These are phyloP conservation scores for Pholiota molesta DNA, from an alignment of 768 basidiomycete species.

Conservation along the genomic window DNA sequence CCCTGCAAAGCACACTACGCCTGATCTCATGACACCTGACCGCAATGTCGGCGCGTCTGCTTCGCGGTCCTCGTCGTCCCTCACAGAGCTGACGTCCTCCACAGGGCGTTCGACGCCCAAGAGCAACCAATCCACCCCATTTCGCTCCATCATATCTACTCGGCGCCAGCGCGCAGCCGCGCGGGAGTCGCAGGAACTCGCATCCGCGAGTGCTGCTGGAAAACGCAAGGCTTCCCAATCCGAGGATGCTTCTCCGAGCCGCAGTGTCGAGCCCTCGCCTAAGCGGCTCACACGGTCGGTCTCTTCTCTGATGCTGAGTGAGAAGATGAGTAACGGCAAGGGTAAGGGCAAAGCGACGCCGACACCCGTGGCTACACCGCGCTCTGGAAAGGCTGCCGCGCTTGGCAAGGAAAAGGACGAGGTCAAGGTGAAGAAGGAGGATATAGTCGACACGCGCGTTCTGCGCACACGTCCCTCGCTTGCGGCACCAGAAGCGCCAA, in stretches of 20 bases:
- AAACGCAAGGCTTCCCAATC: constrained; percentile 25
- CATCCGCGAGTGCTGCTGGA: neutral
- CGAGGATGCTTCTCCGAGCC: constrained; percentile 12
- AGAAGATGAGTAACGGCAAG: constrained; percentile 22
- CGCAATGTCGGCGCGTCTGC: constrained; percentile 31
- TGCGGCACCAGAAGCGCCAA: constrained; percentile 36
- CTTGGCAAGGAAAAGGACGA: constrained; percentile 36
- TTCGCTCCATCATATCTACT: constrained; percentile 62
- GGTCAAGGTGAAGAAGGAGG: constrained; percentile 49
- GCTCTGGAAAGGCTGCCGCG: constrained; percentile 21
- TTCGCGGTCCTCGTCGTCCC: constrained; percentile 41
- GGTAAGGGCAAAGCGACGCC: constrained; percentile 44
- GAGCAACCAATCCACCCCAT: constrained; percentile 38
- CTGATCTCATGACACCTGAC: constrained; percentile 33
- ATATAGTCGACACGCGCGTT: constrained; percentile 49
- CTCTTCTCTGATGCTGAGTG: constrained; percentile 27
- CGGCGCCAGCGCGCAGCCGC: constrained; percentile 54
- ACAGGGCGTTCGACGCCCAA: constrained; percentile 33
- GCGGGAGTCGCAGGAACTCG: constrained; percentile 11
- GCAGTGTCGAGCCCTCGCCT: constrained; percentile 21
- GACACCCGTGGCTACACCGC: constrained; percentile 33
- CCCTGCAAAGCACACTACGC: constrained; percentile 29
- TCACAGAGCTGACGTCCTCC: constrained; percentile 44
- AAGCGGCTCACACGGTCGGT: constrained; percentile 38
- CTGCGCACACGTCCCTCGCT: constrained; percentile 51